Evolutionary conservation across 805 yeast species (phyloP), one percentile per base, ranked within the genome.

Genomic region (Saccharomycopsis fermentans): DNA sequence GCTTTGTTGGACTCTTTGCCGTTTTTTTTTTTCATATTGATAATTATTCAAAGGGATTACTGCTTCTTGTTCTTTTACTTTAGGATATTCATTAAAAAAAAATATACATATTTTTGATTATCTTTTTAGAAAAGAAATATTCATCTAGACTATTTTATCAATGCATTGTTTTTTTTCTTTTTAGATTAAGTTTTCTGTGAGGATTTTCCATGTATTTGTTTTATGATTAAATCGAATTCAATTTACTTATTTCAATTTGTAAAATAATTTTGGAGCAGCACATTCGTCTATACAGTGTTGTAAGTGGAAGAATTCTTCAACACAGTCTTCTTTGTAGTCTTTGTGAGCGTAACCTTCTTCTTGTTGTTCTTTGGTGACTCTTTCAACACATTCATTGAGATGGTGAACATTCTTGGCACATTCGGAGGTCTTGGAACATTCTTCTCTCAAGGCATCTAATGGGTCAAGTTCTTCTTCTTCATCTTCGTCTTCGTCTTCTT

Each of bases 231-330:
- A 43, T 43, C 24, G 21, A 37, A 17, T n/a, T 37, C 26, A 19
- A 4, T 4, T 43, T 16, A 21, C 63, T 74, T 82, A 90, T 75
- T 88, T 89, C 75, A 90, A 83, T 76, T 86, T 87, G 78, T 81
- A 76, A 79, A 91, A 89, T 73, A 91, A 78, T 74, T 83, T 86
- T 75, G 96, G 96, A 63, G 96, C 90, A 71, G 86, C 90, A 78
- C 96, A 83, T 72, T 88, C 94, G 75, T 89, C 90, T 68, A 91
- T 67, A 78, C 95, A 89, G 75, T 92, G 97, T 74, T 90, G 90
- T 72, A 91, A 80, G 76, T 94, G 98, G 90, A 92, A 92, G 74
- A 87, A 92, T 76, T 92, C 99, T 76, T 92, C 98, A 63, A 92
- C 86, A 80, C 99, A 92, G 76, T 92, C 97, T 79, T 92, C 99